Evolutionary conservation across 441 rosid species (phyloP).

Genomic region (Eruca vesicaria): DNA sequence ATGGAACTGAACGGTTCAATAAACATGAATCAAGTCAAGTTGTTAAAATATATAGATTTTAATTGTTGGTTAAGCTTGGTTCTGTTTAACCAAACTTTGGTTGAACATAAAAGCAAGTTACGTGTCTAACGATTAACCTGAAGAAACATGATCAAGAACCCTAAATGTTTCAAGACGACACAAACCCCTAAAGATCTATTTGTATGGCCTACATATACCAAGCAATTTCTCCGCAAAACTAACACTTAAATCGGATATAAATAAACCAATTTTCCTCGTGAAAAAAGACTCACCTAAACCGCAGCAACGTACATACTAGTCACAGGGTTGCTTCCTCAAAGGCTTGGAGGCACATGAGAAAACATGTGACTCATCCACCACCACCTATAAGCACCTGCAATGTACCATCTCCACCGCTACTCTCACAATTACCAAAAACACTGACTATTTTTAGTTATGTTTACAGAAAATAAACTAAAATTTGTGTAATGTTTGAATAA

Average conservation of each 20-base stretch:
- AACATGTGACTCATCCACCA: constrained; percentile 93
- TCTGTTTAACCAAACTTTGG: background rate
- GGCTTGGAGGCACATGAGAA: constrained; percentile 48
- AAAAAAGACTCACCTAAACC: background rate
- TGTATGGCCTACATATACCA: constrained; percentile 10
- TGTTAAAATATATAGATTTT: background rate
- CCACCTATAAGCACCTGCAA: constrained; percentile 66
- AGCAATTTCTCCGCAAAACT: background rate
- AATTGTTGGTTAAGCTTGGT: constrained; percentile 1
- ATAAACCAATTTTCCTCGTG: background rate
- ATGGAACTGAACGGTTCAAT: background rate
- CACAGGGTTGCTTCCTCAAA: constrained; percentile 25
- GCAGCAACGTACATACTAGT: constrained; percentile 13
- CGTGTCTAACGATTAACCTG: background rate
- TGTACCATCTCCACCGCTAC: constrained; percentile 90
- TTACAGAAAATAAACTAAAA: background rate
- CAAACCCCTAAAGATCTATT: constrained; percentile 3
- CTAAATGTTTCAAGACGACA: background rate
- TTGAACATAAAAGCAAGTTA: background rate
- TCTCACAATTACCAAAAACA: constrained; percentile 85
- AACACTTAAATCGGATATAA: background rate
- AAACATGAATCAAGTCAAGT: background rate
- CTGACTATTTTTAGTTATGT: constrained; percentile 43
- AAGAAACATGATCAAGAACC: constrained; percentile 5
- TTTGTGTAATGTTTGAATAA: background rate